Percentiles rank a stretch among this genome's conserved stretches.
Conservation (phyloP, 805 yeast species). For the Barnettozyma vustinii region DNA sequence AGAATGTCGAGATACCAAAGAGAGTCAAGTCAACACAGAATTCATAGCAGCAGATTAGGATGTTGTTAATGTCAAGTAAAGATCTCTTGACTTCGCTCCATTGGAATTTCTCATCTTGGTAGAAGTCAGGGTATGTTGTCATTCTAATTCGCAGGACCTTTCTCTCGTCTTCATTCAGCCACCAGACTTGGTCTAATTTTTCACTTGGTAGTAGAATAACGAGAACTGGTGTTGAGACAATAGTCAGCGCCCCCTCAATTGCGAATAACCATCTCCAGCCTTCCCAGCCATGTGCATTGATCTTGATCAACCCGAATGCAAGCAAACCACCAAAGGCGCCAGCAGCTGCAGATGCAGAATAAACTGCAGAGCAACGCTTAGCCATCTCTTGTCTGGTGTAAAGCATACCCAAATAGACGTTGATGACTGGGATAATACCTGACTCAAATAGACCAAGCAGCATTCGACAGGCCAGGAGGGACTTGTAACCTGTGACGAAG, state of each 20-base stretch:
- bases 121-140: slow-evolving; percentile 30
- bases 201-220: slow-evolving; percentile 35
- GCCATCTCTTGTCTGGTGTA: slow-evolving; percentile 46
- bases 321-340: slow-evolving; percentile 55
- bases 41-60: slow-evolving; percentile 33
- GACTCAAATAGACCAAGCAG: slow-evolving; percentile 49
- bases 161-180: slow-evolving; percentile 36
- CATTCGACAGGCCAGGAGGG: slow-evolving; percentile 41
- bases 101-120: slow-evolving; percentile 32
- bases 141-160: slow-evolving; percentile 32
- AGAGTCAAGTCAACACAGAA: slow-evolving; percentile 38
- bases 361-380: slow-evolving; percentile 31
- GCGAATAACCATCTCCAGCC: slow-evolving; percentile 50
- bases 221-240: slow-evolving; percentile 32
- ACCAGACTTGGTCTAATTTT: slow-evolving; percentile 31
- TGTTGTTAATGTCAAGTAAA: slow-evolving; percentile 33
- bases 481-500: slow-evolving; percentile 36
- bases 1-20: slow-evolving; percentile 41
- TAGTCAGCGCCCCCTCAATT: slow-evolving; percentile 43
- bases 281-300: slow-evolving; percentile 33
- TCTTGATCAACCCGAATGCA: slow-evolving; percentile 39
- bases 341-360: slow-evolving; percentile 27
- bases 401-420: slow-evolving; percentile 41
- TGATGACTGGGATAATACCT: slow-evolving; percentile 45
- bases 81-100: slow-evolving; percentile 34